These are phyloP conservation scores for Chlorophyllum brunneum DNA, from an alignment of 768 basidiomycete genomes.

Conservation along the genomic window DNA sequence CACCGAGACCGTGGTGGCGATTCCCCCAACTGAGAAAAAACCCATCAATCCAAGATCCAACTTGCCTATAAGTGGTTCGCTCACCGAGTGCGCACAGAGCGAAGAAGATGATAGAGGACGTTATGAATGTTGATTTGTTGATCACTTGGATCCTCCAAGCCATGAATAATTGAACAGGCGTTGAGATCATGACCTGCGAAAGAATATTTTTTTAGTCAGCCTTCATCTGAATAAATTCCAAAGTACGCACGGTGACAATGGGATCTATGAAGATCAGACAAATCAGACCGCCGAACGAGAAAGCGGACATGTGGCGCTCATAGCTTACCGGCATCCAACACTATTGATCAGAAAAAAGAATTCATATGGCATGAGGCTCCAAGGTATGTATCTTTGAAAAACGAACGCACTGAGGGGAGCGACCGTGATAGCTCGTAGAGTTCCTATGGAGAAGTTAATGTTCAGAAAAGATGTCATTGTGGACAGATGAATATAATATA, in stretches of 20 bases:
- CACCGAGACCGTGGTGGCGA: slow-evolving; percentile 7
- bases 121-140: slow-evolving; percentile 24
- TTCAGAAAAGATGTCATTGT: background rate
- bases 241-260: slow-evolving; percentile 25
- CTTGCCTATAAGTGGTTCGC: slow-evolving; percentile 1
- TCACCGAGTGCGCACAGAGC: slow-evolving; percentile 28
- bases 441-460: background rate
- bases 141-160: slow-evolving; percentile 35
- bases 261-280: slow-evolving; percentile 22
- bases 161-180: slow-evolving; percentile 37
- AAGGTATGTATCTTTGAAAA: no score
- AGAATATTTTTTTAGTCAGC: background rate
- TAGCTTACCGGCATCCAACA: slow-evolving; percentile 26
- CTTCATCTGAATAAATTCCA: background rate
- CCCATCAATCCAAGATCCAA: background rate
- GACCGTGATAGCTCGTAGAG: slow-evolving; percentile 2
- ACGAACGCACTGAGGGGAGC: slow-evolving; percentile 7
- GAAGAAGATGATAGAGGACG: slow-evolving; percentile 27
- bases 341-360: slow-evolving; percentile 14
- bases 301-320: background rate
- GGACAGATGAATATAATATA: slow-evolving; percentile 9
- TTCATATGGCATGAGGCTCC: background rate
- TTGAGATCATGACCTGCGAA: slow-evolving; percentile 33
- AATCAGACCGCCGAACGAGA: no score
- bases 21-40: background rate